Base-by-base conservation (phyloP, 371 early-diverging fungal genomes). In the Mortierella sp. region DNA sequence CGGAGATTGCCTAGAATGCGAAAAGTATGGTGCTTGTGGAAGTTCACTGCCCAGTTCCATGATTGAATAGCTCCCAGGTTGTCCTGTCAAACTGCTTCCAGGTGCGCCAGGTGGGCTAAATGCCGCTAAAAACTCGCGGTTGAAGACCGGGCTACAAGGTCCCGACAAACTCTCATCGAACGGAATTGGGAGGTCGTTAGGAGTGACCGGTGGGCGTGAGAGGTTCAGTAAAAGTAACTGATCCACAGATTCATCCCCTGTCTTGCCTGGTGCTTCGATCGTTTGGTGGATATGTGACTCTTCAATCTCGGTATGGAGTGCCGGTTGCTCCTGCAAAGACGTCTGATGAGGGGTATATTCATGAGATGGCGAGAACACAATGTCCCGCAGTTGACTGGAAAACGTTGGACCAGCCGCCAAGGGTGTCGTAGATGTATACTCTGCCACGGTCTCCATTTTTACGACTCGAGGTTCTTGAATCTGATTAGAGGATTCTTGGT, bases 61-160 rank as follows among this genome's bases (percentile, higher is more conserved):
- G 22, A 73, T 63, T 5, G 74, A 73, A 31, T 73, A 73, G 53
- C 62, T 67, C 29, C 56, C 49, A 12, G 61, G 31, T 12, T 54
- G 54, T 9, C 21, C 19, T 1, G 44, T 29, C 22, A 41, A 13
- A 10, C 12, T 29, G 19, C 17, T 19, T 22, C 22, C 57, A 40
- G 52, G 31, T 34, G 31, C 10, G n/a, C 17, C 28, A 1, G 51
- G 45, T 9, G 37, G 12, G 37, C 14, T 44, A 17, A 60, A 54
- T 46, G 13, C 22, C 24, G 2, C 10, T 10, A 34, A 34, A 34
- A 34, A 34, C 34, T 55, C 55, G 2, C 50, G 45, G 14, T 64
- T 50, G 44, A 50, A 55, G n/a, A 25, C 45, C 12, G 71, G 63
- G 24, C 60, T 64, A n/a, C 14, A n/a, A 9, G 64, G 57, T 1